Base-by-base conservation (phyloP, 2,329 filamentous ascomycete genomes). In the Cladosporium sphaerospermum region DNA sequence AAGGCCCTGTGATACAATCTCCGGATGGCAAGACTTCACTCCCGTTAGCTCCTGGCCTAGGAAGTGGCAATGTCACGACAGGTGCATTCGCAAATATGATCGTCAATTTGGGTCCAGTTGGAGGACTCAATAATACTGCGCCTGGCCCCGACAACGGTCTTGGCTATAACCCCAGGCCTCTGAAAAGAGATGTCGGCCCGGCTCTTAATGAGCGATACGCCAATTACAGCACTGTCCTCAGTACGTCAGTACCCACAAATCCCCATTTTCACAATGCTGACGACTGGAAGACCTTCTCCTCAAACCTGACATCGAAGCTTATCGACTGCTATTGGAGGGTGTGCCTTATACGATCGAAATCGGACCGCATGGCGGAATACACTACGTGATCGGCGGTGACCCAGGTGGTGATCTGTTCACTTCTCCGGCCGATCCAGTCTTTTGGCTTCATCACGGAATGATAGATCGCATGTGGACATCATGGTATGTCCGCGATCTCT, bases 51-150 rank as follows among this genome's bases (percentile, higher is more conserved):
- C 71, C 72, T 1, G 79, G 76, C 9, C 67, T 69, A 0, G 79
- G 79, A 14, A 78, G 79, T 36, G 78, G 77, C 2, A 81, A 78
- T 59, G 68, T 82, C 2, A 72, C 62, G 4, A 67, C 66, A 0
- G 78, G 78, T 0, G 78, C 78, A 0, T 78, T 80, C 62, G 72
- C 71, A 56, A 70, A 79, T 55, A 66, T 67, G 60, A 58, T 56
- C 1, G 68, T 74, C 19, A 74, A 73, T 53, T 67, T 76, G 0
- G 78, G 78, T 0, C 80, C 80, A 2, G 72, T 80, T n/a, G 59
- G 70, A 10, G 36, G 36, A 10, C 11, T 37, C 3, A 37, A 37
- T n/a, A 37, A 37, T n/a, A 32, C 40, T 3, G 23, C 54, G 28
- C 36, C 36, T n/a, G 36, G 36, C 11, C 64, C 69, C 13, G 68